Evolutionary conservation across 2,329 filamentous ascomycete species (phyloP), one percentile per base, ranked within the genome.

Genomic region (Pestalotiopsis fici): DNA sequence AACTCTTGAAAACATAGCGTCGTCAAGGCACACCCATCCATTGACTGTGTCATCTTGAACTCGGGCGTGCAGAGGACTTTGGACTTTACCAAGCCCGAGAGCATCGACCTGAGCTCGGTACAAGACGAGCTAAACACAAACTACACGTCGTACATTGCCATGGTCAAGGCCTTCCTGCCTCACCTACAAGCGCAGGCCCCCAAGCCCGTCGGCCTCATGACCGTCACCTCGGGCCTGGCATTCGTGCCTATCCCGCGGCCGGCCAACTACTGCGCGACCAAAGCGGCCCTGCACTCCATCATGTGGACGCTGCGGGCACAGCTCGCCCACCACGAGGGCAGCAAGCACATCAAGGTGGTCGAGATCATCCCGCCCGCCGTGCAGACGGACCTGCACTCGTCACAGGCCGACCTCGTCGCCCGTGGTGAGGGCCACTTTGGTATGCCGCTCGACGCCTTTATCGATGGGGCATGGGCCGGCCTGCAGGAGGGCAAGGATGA

Each of bases 21-120:
- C 65, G 77, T 74, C 4, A 61, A 71, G 4, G 67, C 66, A 0
- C 80, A 86, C 72, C 85, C 87, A 0, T 77, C 82, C 31, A 82
- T 90, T 31, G 87, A 89, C 76, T 83, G 83, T 70, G 73, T 91
- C 28, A 75, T 90, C 65, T 77, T 90, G 63, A 90, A 89, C 73
- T 84, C 87, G 0, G 87, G 87, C 9, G 80, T 87, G 37, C 87
- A 90, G 73, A 78, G 79, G 31, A 73, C 72, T 0, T 75, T 86
- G 55, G 77, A 86, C 74, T 84, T 88, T 72, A 76, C 80, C 5
- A 74, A 79, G 21, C 84, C 86, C 3, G 47, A 62, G 3, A 61
- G 68, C 18, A 74, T 81, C 67, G 73, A 76, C 68, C 76, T 87
- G 0, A 59, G 70, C 0, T 64, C 72, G 1, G 79, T 86, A 55